Percentiles rank a stretch among this genome's conserved stretches.
phyloP scores from a whole-genome alignment of 768 basidiomycete genomes.

The Mycena leptocephala region DNA sequence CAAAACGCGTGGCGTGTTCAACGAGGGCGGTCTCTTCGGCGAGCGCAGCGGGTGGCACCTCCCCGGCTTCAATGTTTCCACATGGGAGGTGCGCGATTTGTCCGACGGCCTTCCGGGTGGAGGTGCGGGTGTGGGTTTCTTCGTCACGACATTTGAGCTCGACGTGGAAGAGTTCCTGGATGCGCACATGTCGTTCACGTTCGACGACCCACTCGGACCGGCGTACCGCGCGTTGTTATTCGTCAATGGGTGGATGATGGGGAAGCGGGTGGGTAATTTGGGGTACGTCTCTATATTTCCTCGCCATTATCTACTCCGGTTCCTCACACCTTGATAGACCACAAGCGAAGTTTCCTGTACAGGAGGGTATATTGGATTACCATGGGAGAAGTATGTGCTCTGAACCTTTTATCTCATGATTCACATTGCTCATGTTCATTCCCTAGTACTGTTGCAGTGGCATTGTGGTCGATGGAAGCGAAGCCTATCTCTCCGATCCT shows the following conservation, averaged over 20 bases:
- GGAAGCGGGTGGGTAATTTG: slow-evolving; percentile 80
- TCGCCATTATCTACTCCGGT: not conserved
- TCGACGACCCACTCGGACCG: slow-evolving; percentile 71
- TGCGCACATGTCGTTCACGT: slow-evolving; percentile 82
- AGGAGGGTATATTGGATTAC: slow-evolving; percentile 85
- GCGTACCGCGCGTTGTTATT: slow-evolving; percentile 85
- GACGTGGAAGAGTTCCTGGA: slow-evolving; percentile 73
- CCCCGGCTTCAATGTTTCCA: slow-evolving; percentile 76
- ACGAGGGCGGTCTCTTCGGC: slow-evolving; percentile 81
- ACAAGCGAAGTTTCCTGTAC: slow-evolving; percentile 87
- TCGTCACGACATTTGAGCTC: slow-evolving; percentile 81
- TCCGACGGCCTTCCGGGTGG: slow-evolving; percentile 72
- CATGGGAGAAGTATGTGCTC: slow-evolving; percentile 73
- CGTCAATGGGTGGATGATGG: slow-evolving; percentile 94
- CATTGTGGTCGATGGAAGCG: slow-evolving; percentile 78
- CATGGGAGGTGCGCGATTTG: slow-evolving; percentile 74
- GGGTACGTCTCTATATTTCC: slow-evolving; percentile 60
- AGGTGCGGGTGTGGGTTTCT: slow-evolving; percentile 85
- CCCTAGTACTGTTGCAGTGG: slow-evolving; percentile 72
- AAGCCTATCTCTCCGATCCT: slow-evolving; percentile 66
- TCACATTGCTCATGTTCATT: not conserved
- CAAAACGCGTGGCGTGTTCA: slow-evolving; percentile 77
- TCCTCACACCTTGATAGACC: slow-evolving; percentile 60
- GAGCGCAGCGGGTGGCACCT: slow-evolving; percentile 86
- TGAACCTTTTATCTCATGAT: slow-evolving; percentile 32